Evolutionary conservation across 1,284 basidiomycete genomes (phyloP).

Genomic region (Sporisorium exsertum): DNA sequence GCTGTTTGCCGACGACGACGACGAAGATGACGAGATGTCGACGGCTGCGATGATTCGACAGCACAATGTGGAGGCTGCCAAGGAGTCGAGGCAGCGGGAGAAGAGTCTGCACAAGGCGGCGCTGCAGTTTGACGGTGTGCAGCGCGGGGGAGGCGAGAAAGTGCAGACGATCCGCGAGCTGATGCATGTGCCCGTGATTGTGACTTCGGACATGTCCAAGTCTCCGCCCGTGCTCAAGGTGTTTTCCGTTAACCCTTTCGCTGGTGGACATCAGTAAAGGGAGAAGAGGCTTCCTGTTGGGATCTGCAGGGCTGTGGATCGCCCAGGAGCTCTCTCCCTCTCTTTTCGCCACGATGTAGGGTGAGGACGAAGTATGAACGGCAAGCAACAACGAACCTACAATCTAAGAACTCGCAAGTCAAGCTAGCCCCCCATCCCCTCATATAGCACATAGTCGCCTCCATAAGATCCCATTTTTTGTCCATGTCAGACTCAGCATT

Average conservation of each 20-base stretch:
- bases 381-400: background rate
- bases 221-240: constrained; percentile 66
- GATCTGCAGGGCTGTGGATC: constrained; percentile 6
- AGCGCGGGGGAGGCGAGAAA: constrained; percentile 24
- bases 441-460: background rate
- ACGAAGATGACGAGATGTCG: constrained; percentile 44
- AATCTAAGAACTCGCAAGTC: too few relatives aligned
- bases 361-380: background rate
- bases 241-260: constrained; percentile 45
- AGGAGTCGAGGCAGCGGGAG: constrained; percentile 39
- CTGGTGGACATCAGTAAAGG: constrained; percentile 16
- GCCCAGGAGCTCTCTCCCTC: constrained; percentile 2
- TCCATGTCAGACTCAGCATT: too few relatives aligned
- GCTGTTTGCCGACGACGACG: constrained; percentile 62
- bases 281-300: constrained; percentile 4
- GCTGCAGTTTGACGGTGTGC: constrained; percentile 45
- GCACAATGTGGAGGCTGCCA: constrained; percentile 50
- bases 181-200: constrained; percentile 56
- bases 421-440: too few relatives aligned
- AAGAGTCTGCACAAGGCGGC: constrained; percentile 46
- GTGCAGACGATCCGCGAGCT: constrained; percentile 61
- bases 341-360: background rate
- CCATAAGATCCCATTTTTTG: too few relatives aligned
- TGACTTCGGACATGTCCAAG: constrained; percentile 65
- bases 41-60: constrained; percentile 45